Base-by-base conservation (phyloP, 2,329 filamentous ascomycete genomes). In the Xylariaceae sp. region DNA sequence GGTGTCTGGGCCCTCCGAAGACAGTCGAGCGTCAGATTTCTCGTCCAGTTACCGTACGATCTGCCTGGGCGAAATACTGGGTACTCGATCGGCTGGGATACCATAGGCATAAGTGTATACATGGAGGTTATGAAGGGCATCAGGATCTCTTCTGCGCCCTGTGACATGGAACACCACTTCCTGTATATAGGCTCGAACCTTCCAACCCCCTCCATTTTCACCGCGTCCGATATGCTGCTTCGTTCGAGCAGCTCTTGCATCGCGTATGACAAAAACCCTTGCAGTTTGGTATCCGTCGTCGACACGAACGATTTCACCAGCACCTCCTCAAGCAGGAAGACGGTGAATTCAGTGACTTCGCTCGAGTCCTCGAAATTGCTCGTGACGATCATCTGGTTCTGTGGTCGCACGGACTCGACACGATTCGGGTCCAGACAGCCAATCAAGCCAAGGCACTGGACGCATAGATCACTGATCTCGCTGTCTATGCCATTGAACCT, bases 381-480 rank as follows among this genome's bases (percentile, higher is more conserved):
- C 26, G 89, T 65, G 34, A 97, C 80, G 16, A 97, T 77, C 37
- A 96, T 85, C n/a, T 88, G 83, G 47, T 77, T 81, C 51, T 88
- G 83, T 52, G 86, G 83, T 41, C 85, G 77, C 9, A 84, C 74
- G 1, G 79, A 78, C 54, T 98, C 92, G 2, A 96, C 78, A 43
- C 86, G 80, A 54, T 94, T 95, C 1, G 90, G 83, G 60, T 98
- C 94, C 15, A 98, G 67, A 49, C 89, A 95, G 5, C 94, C 92
- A 37, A 98, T 80, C 14, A 94, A 72, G 0, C 94, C 94, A 27
- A 98, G 71, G 48, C 87, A 92, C 54, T 85, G 79, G 11, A 88
- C 84, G 46, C 86, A 88, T 3, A 94, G 69, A 13, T 77, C 70
- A 35, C 81, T 73, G 38, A 97, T 85, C 9, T 79, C 76, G 6